Base-by-base conservation (phyloP, 192 early-diverging fungal genomes). In the Entomortierella chlamydospora region DNA sequence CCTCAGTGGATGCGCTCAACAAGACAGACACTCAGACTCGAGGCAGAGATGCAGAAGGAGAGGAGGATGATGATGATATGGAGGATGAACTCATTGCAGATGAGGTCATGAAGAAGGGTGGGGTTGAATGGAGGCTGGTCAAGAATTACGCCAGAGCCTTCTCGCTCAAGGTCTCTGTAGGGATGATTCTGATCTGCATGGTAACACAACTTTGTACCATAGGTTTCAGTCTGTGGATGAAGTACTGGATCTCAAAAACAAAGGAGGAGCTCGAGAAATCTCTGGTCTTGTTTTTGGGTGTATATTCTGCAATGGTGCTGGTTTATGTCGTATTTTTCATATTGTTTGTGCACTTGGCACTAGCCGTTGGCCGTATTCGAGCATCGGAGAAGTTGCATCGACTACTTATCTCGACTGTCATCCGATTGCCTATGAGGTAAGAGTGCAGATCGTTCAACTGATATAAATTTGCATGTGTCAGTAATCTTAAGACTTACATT, bases 361-460 rank as follows among this genome's bases (percentile, higher is more conserved):
- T 78, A 11, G 43, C 61, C 15, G 61, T 78, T 12, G 67, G 31
- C 2, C 66, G 74, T 29, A 78, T 78, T 20, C 60, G 67, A 12
- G 74, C 74, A 17, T 78, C 74, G 3, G 74, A 78, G 37, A 26
- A 55, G 15, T 58, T 78, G 26, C 74, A 78, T 47, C 55, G 57
- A 12, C 22, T 45, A 1, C 31, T 78, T 26, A 15, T 70, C 7
- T 29, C 66, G 6, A 70, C 55, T 5, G 85, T 94, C 39, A 56
- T 94, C 22, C 86, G 87, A 30, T 67, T 88, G 4, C 89, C 89
- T 4, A 87, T 88, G 83, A 70, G 68, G 57, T 88, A 82, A 56
- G 86, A n/a, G n/a, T n/a, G n/a, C n/a, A n/a, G n/a, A n/a, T n/a
- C n/a, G 79, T 54, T 86, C 2, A 86, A 85, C 20, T n/a, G n/a